These are phyloP conservation scores for Strigomonas oncopelti DNA, from an alignment of 208 protist species.

Conservation along the genomic window DNA sequence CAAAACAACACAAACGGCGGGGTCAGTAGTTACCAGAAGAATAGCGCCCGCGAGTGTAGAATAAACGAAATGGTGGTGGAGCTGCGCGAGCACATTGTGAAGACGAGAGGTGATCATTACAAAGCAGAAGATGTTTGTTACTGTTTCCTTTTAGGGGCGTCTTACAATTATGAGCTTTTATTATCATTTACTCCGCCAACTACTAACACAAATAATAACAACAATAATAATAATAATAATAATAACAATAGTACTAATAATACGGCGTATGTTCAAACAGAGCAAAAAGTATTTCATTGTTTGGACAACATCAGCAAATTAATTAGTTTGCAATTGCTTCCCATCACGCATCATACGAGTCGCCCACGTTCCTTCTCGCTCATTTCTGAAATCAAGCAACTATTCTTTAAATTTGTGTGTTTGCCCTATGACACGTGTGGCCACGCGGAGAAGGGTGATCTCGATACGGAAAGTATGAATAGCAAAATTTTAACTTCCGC, in stretches of 20 bases:
- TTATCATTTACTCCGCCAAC: background rate
- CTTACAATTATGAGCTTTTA: background rate
- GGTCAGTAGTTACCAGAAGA: background rate
- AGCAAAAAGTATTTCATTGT: background rate
- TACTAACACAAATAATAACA: background rate
- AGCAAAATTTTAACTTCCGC: too few species aligned
- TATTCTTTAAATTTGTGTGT: background rate
- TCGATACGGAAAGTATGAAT: too few species aligned
- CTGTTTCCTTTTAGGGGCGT: background rate
- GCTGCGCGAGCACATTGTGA: background rate
- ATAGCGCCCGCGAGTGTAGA: too few species aligned
- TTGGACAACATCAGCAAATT: background rate
- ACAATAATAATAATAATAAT: conserved; percentile 1
- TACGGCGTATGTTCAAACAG: background rate
- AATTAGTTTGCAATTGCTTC: background rate
- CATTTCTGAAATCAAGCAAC: background rate
- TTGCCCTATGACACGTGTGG: background rate
- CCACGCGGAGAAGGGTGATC: too few species aligned
- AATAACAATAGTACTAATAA: background rate
- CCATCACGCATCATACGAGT: background rate
- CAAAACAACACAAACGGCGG: background rate
- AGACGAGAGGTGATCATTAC: background rate
- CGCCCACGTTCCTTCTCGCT: background rate
- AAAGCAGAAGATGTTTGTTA: background rate
- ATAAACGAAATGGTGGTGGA: background rate